phyloP scores from a whole-genome alignment of 768 basidiomycete genomes.

The Termitomyces sp. region DNA sequence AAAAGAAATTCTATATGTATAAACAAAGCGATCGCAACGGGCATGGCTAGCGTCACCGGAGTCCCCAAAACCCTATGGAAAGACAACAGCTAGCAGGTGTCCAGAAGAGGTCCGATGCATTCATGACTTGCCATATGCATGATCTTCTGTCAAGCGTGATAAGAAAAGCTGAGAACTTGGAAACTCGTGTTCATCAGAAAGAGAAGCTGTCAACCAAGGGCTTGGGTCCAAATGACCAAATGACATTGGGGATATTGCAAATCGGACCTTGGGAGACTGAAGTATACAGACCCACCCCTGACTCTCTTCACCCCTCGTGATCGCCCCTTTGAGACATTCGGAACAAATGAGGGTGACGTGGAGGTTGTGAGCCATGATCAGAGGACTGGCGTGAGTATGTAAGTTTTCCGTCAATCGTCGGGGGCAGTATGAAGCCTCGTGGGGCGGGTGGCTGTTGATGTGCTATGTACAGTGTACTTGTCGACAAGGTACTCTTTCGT shows the following conservation, averaged over 20 bases:
- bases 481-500: not conserved
- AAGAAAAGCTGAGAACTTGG: not conserved
- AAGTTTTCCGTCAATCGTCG: not conserved
- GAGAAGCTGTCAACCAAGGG: not conserved
- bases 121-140: not conserved
- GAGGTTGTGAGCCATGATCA: not conserved
- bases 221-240: not conserved
- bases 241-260: not conserved
- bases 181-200: not conserved
- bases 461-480: not conserved
- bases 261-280: not conserved
- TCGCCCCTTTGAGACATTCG: not conserved
- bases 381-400: not conserved
- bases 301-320: not conserved
- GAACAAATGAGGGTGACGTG: not conserved
- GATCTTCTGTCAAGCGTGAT: not conserved
- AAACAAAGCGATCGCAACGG: not conserved
- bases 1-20: not conserved
- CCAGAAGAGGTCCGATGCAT: not conserved
- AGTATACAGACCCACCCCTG: not conserved
- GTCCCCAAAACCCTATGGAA: not conserved
- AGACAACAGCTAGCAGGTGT: not conserved
- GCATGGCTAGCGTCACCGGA: not conserved
- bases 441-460: not conserved
- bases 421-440: not conserved